Conservation (phyloP, 139 green algal genomes). For the Chlamydomonas sphaeroides region DNA sequence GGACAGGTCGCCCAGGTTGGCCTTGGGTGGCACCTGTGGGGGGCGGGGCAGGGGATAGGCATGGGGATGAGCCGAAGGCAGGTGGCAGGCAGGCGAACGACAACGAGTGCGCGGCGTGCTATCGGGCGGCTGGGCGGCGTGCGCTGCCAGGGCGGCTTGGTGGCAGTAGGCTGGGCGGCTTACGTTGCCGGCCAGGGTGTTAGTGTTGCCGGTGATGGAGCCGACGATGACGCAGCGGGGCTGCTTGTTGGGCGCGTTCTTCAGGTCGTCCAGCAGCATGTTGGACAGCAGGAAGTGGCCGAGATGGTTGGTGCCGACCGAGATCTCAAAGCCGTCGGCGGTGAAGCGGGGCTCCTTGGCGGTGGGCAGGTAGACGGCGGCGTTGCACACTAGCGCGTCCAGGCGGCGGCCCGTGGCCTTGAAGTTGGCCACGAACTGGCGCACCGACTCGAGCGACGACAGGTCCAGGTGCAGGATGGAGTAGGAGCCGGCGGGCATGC, state of each 20-base stretch:
- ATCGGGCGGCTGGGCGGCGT: no score
- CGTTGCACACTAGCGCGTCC: constrained; percentile 92
- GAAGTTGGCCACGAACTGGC: constrained; percentile 87
- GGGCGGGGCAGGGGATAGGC: not conserved
- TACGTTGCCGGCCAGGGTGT: constrained; percentile 94
- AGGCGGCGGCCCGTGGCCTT: constrained; percentile 67
- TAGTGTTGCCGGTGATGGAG: constrained; percentile 97
- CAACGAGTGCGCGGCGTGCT: no score
- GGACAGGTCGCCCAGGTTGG: constrained; percentile 88
- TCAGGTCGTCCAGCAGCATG: constrained; percentile 86
- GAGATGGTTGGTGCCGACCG: constrained; percentile 90
- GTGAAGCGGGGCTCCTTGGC: constrained; percentile 89
- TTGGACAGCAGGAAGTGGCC: constrained; percentile 93
- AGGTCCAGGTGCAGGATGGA: constrained; percentile 89
- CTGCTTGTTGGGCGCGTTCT: constrained; percentile 69
- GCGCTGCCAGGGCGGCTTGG: no score
- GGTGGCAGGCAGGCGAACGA: no score
- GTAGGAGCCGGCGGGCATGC: constrained; percentile 77
- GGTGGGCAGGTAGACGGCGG: constrained; percentile 92
- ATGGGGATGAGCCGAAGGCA: no score
- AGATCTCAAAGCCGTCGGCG: constrained; percentile 90
- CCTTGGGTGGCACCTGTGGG: constrained; percentile 38
- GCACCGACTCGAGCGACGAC: constrained; percentile 79
- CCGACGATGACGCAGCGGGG: constrained; percentile 88
- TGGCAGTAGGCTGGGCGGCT: constrained; percentile 74